phyloP scores from a whole-genome alignment of 495 filamentous ascomycete genomes.

The Chaetomium fimeti region DNA sequence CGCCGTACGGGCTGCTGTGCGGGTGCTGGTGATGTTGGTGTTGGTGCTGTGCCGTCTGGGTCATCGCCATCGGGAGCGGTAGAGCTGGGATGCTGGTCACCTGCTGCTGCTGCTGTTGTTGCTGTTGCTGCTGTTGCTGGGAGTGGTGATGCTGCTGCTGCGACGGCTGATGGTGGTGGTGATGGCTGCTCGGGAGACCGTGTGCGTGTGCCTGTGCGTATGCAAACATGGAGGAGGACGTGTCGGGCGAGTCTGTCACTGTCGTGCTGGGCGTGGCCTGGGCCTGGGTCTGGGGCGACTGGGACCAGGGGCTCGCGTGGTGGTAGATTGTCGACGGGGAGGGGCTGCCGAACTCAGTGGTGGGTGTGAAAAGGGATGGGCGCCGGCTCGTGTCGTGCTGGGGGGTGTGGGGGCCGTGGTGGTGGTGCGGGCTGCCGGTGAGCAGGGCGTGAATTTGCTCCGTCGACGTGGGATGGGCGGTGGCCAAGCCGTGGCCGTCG shows the following conservation, averaged over 20 bases:
- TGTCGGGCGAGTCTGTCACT: not conserved
- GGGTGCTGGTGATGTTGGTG: not conserved
- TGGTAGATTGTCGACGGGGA: conserved; percentile 8
- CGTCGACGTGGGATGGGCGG: not conserved
- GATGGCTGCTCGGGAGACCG: not conserved
- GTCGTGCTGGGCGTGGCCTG: not conserved
- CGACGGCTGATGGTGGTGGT: not conserved
- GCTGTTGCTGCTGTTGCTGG: not conserved
- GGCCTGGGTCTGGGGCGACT: conserved; percentile 17
- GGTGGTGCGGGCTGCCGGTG: conserved; percentile 12
- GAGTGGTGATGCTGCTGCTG: not conserved
- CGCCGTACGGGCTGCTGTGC: not conserved
- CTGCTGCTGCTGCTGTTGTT: not conserved
- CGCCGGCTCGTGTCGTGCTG: conserved; percentile 10
- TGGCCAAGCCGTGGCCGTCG: conserved; percentile 31
- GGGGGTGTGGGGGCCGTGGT: not conserved
- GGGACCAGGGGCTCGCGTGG: conserved; percentile 1
- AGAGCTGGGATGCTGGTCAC: not conserved
- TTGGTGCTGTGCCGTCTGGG: not conserved
- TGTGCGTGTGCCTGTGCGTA: not conserved
- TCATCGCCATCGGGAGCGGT: not conserved
- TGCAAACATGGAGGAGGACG: not conserved
- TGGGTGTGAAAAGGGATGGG: conserved; percentile 12
- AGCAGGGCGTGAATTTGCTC: conserved; percentile 22
- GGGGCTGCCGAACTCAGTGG: conserved; percentile 6